Conservation (phyloP, 225 moss, liverwort and hornwort species). For the Straminergon stramineum region DNA sequence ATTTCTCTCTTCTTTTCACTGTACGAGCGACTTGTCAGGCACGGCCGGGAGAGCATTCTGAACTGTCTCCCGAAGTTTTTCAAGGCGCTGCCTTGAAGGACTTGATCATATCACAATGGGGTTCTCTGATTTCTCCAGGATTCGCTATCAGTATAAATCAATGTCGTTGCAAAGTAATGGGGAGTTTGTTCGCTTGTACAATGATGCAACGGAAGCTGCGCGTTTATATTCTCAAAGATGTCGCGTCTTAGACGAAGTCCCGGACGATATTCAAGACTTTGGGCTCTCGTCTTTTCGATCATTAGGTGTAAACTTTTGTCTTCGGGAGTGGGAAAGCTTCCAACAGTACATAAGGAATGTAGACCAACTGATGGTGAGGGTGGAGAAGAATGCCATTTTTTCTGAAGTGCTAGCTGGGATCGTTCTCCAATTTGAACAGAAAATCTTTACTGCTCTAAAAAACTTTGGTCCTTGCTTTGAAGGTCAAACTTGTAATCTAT, state of each 20-base stretch:
- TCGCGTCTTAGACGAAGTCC: too few species aligned
- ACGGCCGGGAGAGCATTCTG: neutral
- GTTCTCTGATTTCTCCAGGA: neutral
- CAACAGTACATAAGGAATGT: rapidly evolving
- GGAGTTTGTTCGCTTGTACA: neutral
- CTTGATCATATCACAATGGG: neutral
- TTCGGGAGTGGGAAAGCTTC: rapidly evolving
- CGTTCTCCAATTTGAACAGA: neutral
- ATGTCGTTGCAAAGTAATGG: neutral
- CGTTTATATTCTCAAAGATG: rapidly evolving
- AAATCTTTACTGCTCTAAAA: rapidly evolving
- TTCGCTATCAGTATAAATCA: neutral
- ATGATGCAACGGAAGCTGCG: neutral
- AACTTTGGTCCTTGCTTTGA: rapidly evolving
- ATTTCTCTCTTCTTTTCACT: neutral
- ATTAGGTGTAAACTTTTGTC: too few species aligned
- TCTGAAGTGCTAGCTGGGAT: neutral
- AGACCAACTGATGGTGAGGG: neutral
- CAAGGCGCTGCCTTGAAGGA: too few species aligned
- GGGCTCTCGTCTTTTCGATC: too few species aligned
- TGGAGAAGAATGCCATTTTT: neutral
- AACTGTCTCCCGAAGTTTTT: neutral
- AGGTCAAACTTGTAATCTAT: rapidly evolving
- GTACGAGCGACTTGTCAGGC: neutral
- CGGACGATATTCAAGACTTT: too few species aligned